Base-by-base conservation (phyloP, 306 rosid genomes). In the Abrus precatorius region DNA sequence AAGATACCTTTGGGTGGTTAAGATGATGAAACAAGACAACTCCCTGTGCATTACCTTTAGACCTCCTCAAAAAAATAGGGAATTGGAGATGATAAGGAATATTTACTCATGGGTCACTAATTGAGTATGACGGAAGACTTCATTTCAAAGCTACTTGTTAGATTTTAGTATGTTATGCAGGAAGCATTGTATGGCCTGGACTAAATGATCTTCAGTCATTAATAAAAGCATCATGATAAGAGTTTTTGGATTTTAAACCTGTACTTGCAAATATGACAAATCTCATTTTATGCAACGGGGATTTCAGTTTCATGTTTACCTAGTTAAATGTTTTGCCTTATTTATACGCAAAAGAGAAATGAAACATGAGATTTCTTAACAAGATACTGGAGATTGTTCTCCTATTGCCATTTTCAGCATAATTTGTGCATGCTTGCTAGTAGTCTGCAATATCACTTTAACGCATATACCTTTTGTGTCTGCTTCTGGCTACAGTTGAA, bases 401-500 rank as follows among this genome's bases (percentile, higher is more conserved):
- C 53, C 6, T 59, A 33, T 77, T 67, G 28, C 77, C 50, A 28
- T 61, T 20, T 76, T 68, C 40, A 3, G 30, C 52, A 36, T 28
- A 36, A 53, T 30, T 40, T 20, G 7, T 50, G 61, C 73, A 49
- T 49, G 41, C 7, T 14, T 44, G 49, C 43, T 14, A 2, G 1
- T 40, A 30, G 62, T 49, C 57, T 40, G 14, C 70, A n/a, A 44
- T 7, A 9, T 29, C 41, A 9, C 30, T 66, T 71, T 56, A 33
- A 49, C 56, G 33, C 52, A 34, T n/a, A 5, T 45, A 44, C 65
- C 45, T 76, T 66, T 49, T 79, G 11, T 79, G 52, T 83, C 63
- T 82, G 54, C 61, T 80, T 85, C 63, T 82, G 54, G 65, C 82
- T 85, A 83, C 93, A 95, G 99, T 83, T 93, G 41, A 87, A 85